Conservation (phyloP, 495 filamentous ascomycete species). For the Stereocaulon alpinum region DNA sequence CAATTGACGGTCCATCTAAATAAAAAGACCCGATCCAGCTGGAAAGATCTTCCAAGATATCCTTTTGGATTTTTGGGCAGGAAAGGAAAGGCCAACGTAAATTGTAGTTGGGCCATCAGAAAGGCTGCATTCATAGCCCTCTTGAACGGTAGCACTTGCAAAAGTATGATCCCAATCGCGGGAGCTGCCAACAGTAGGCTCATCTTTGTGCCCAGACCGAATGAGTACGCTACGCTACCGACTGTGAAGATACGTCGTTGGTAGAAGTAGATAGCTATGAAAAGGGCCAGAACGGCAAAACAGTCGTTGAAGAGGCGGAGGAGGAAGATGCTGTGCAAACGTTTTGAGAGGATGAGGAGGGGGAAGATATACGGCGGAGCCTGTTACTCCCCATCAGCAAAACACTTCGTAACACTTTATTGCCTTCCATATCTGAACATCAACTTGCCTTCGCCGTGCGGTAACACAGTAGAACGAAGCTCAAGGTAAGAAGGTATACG, state of each 20-base stretch:
- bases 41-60: slow-evolving; percentile 75
- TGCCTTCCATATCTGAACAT: not conserved
- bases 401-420: not conserved
- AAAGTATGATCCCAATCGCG: slow-evolving; percentile 60
- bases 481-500: slow-evolving; percentile 66
- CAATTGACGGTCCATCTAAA: slow-evolving; percentile 99
- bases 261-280: slow-evolving; percentile 64
- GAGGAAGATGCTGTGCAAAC: slow-evolving; percentile 86
- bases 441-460: slow-evolving; percentile 51
- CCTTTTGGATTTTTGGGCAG: slow-evolving; percentile 52
- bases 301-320: slow-evolving; percentile 94
- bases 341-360: slow-evolving; percentile 78
- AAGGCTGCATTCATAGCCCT: slow-evolving; percentile 53
- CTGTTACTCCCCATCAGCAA: slow-evolving; percentile 29
- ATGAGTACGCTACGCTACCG: slow-evolving; percentile 62
- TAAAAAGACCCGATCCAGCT: slow-evolving; percentile 78
- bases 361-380: slow-evolving; percentile 84
- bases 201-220: slow-evolving; percentile 88
- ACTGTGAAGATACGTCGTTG: slow-evolving; percentile 61
- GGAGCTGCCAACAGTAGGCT: slow-evolving; percentile 72
- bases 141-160: slow-evolving; percentile 55
- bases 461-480: slow-evolving; percentile 74
- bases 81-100: slow-evolving; percentile 66
- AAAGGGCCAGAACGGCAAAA: slow-evolving; percentile 72
- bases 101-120: slow-evolving; percentile 64